Conservation (phyloP, 495 filamentous ascomycete genomes). For the Daldinia bambusicola region DNA sequence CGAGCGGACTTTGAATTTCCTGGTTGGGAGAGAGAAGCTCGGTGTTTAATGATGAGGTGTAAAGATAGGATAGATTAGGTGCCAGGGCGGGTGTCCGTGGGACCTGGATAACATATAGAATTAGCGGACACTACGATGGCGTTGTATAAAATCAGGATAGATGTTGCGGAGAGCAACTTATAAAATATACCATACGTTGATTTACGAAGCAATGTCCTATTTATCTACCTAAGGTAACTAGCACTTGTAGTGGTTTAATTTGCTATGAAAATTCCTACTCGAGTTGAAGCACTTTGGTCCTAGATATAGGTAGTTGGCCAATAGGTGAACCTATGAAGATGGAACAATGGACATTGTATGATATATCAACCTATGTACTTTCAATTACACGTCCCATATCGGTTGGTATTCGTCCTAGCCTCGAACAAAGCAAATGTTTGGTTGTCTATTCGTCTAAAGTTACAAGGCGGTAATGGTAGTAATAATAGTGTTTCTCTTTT, state of each 20-base stretch:
- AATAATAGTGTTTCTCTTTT: background rate
- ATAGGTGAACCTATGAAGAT: background rate
- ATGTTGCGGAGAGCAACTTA: constrained; percentile 13
- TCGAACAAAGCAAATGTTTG: constrained; percentile 34
- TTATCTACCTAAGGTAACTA: too few species aligned
- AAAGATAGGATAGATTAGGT: constrained; percentile 2
- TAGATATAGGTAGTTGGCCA: too few species aligned
- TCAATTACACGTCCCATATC: constrained; percentile 1
- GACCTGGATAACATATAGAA: constrained; percentile 1
- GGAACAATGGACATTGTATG: background rate
- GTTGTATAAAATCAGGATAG: constrained; percentile 20
- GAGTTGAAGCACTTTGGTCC: background rate
- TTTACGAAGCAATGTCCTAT: background rate
- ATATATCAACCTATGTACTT: constrained; percentile 2
- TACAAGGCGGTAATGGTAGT: constrained; percentile 28
- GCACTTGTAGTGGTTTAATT: background rate
- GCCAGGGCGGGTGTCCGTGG: background rate
- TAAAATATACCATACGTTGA: constrained; percentile 15
- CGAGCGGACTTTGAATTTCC: constrained; percentile 72
- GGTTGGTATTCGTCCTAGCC: constrained; percentile 9
- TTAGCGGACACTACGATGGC: background rate
- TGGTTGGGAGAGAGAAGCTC: constrained; percentile 52
- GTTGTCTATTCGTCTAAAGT: constrained; percentile 43
- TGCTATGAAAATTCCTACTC: background rate
- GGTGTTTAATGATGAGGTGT: constrained; percentile 6